phyloP scores from a whole-genome alignment of 2,329 filamentous ascomycete genomes.

The Talaromyces pinophilus region DNA sequence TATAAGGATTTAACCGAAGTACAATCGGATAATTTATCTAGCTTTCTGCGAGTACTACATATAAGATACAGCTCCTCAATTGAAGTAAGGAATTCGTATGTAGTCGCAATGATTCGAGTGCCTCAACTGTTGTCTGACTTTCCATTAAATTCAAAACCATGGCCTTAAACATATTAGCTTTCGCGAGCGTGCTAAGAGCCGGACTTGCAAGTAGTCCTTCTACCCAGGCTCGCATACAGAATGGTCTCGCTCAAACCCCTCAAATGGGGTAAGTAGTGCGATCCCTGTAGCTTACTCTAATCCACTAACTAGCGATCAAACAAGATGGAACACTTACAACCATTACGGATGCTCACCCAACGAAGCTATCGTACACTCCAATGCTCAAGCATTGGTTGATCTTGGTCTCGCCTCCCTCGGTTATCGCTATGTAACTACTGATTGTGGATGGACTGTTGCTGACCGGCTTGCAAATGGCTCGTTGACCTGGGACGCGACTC shows the following conservation, averaged over 20 bases:
- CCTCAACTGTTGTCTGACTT: neutral
- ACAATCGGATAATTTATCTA: neutral
- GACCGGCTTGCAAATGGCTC: conserved; percentile 41
- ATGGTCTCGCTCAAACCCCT: conserved; percentile 33
- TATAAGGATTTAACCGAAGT: neutral
- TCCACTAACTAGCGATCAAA: neutral
- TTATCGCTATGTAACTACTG: conserved; percentile 59
- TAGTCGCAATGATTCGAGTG: neutral
- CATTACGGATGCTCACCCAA: conserved; percentile 54
- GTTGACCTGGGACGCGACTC: conserved; percentile 44
- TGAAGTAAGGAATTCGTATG: neutral
- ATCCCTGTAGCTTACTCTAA: neutral
- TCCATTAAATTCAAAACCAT: neutral
- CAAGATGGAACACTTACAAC: conserved; percentile 63
- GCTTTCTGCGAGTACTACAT: neutral
- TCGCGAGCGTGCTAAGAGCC: neutral
- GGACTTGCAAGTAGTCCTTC: neutral
- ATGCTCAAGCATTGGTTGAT: conserved; percentile 56
- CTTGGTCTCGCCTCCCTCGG: conserved; percentile 55
- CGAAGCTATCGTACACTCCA: conserved; percentile 53
- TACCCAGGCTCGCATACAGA: conserved; percentile 17
- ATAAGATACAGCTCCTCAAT: neutral
- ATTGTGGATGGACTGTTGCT: conserved; percentile 59
- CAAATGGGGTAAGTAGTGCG: conserved; percentile 32
- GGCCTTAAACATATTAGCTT: neutral